phyloP scores from a whole-genome alignment of 2,329 filamentous ascomycete species.

The Aaosphaeria pasadenensis region DNA sequence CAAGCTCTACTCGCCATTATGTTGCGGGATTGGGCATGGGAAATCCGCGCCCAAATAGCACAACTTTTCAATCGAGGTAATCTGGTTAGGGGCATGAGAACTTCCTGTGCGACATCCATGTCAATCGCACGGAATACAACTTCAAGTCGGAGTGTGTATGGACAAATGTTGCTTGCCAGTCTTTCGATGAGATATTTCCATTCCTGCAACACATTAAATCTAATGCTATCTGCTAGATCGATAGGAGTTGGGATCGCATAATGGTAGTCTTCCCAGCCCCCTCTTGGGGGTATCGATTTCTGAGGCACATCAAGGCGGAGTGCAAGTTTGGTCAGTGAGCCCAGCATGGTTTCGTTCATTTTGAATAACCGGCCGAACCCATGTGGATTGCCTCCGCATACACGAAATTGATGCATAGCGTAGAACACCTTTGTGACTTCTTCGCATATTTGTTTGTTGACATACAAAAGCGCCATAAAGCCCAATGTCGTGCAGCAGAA shows the following conservation, averaged over 20 bases:
- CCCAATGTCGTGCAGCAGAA: background rate
- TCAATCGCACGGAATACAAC: background rate
- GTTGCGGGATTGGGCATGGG: too few species aligned
- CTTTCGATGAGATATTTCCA: background rate
- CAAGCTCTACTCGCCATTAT: too few species aligned
- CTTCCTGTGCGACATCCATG: background rate
- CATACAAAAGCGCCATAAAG: background rate
- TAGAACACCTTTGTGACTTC: background rate
- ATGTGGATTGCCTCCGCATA: background rate
- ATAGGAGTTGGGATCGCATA: background rate
- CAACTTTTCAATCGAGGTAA: background rate
- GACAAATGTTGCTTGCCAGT: background rate
- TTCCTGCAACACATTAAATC: background rate
- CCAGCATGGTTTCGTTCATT: background rate
- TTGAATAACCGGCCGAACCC: background rate
- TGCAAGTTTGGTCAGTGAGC: too few species aligned
- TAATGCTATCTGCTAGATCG: background rate
- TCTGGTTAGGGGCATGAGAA: background rate
- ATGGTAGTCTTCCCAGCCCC: background rate
- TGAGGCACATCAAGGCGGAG: background rate
- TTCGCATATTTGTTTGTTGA: background rate
- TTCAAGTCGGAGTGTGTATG: background rate
- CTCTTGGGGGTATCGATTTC: background rate
- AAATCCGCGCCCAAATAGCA: background rate
- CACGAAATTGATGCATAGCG: background rate